A percentile compares a stretch with the other conserved stretches of the same genome.
These are phyloP conservation scores for Prunus fruticosa DNA, from an alignment of 306 rosid genomes.

Conservation along the genomic window DNA sequence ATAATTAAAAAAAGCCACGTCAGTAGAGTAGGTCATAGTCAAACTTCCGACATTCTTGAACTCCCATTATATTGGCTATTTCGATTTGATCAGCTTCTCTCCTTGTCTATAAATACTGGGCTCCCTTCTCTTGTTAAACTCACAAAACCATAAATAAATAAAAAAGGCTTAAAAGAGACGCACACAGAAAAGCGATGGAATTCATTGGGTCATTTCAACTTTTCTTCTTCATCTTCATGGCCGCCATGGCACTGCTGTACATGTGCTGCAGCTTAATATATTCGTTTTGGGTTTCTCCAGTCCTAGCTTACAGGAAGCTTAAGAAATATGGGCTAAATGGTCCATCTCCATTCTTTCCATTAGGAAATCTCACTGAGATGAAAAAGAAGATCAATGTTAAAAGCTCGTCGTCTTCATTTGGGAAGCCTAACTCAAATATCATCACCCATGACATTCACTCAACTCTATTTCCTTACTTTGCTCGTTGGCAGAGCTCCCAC, in stretches of 20 bases:
- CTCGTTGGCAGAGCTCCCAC: conserved; percentile 67
- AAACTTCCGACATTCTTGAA: conserved; percentile 22
- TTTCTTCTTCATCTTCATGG: conserved; percentile 13
- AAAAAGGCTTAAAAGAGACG: too few species aligned
- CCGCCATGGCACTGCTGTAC: not conserved
- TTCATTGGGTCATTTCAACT: not conserved
- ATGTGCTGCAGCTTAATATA: conserved; percentile 28
- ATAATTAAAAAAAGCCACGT: too few species aligned
- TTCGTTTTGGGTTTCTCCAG: conserved; percentile 69
- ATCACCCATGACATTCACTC: conserved; percentile 66
- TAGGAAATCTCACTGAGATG: conserved; percentile 73
- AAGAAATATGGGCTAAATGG: conserved; percentile 68
- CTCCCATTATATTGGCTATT: not conserved
- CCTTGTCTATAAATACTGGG: conserved; percentile 42
- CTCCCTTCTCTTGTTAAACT: not conserved
- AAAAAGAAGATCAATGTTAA: conserved; percentile 27
- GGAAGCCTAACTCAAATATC: conserved; percentile 14
- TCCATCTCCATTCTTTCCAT: conserved; percentile 71
- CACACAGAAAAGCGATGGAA: conserved; percentile 19
- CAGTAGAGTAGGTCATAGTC: too few species aligned
- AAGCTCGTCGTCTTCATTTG: not conserved
- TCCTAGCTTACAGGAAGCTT: conserved; percentile 35
- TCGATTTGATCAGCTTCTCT: not conserved
- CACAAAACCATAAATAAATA: not conserved
- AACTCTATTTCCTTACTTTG: conserved; percentile 56